phyloP scores from a whole-genome alignment of 1,139 yeast genomes.

The Suhomyces coccinellae region DNA sequence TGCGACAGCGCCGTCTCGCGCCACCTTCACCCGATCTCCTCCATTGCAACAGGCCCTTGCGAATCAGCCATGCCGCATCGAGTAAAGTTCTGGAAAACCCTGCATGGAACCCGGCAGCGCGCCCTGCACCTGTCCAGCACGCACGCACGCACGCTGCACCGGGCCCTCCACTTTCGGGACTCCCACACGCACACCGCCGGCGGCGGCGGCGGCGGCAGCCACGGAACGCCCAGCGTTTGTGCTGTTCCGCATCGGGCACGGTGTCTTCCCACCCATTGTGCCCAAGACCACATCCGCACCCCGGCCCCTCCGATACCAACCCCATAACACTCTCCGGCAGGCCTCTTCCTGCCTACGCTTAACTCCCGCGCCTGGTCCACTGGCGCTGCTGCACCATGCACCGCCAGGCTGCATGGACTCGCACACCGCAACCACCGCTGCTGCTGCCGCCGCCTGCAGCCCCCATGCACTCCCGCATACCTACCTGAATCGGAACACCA shows the following conservation, averaged over 20 bases:
- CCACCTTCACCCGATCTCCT: background rate
- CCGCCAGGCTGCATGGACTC: background rate
- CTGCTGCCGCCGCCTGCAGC: constrained; percentile 2
- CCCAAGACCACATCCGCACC: background rate
- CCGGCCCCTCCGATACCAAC: background rate
- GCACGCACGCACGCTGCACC: background rate
- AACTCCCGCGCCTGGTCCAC: background rate
- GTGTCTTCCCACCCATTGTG: too few relatives aligned
- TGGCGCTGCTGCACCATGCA: background rate
- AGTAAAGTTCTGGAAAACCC: constrained; percentile 1
- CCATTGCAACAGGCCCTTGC: background rate
- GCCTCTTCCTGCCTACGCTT: too few relatives aligned
- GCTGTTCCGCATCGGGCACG: background rate
- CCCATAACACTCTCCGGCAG: too few relatives aligned
- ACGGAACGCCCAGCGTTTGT: constrained; percentile 1
- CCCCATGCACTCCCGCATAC: background rate
- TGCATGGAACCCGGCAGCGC: background rate
- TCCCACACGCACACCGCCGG: too few relatives aligned
- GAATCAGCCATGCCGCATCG: background rate
- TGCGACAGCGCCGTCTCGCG: too few relatives aligned
- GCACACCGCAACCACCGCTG: background rate
- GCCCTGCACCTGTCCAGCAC: background rate
- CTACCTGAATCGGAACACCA: constrained; percentile 1
- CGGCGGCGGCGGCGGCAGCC: background rate
- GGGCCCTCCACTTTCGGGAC: background rate